Conservation (phyloP, 2,329 filamentous ascomycete genomes). For the Monosporascus sp. region DNA sequence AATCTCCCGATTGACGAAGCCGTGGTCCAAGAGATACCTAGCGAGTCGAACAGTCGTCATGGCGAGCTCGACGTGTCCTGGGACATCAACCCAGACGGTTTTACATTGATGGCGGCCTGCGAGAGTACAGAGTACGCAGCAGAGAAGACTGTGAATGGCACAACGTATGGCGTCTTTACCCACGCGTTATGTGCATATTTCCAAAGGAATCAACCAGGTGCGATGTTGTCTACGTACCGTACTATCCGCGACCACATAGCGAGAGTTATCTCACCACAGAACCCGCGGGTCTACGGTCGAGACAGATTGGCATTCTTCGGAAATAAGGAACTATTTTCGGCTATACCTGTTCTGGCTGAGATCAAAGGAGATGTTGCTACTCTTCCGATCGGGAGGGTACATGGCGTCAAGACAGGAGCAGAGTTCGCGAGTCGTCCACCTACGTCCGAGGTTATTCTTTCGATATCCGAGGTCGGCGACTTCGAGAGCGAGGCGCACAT, state of each 20-base stretch:
- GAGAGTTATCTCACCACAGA: background rate
- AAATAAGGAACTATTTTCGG: background rate
- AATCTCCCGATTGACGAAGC: constrained; percentile 1
- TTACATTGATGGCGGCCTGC: background rate
- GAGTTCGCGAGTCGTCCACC: background rate
- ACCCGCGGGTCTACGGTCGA: background rate
- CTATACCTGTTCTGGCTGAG: background rate
- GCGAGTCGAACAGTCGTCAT: background rate
- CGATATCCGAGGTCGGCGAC: background rate
- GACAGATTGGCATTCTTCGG: constrained; percentile 1
- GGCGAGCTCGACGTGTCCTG: background rate
- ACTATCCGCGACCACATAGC: background rate
- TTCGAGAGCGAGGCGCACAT: background rate
- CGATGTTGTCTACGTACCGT: background rate
- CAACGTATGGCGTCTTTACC: background rate
- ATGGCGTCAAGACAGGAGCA: background rate
- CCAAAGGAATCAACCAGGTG: too few relatives aligned
- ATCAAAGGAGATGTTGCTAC: background rate
- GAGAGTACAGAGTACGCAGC: background rate
- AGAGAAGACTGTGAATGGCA: background rate
- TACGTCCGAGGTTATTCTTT: background rate
- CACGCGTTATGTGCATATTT: background rate
- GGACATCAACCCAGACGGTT: background rate
- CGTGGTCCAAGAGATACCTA: background rate
- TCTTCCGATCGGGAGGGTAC: background rate